A percentile compares a stretch with the other conserved stretches of the same genome.
phyloP scores from a whole-genome alignment of 2,329 filamentous ascomycete species.

The Fusarium pilosicola region DNA sequence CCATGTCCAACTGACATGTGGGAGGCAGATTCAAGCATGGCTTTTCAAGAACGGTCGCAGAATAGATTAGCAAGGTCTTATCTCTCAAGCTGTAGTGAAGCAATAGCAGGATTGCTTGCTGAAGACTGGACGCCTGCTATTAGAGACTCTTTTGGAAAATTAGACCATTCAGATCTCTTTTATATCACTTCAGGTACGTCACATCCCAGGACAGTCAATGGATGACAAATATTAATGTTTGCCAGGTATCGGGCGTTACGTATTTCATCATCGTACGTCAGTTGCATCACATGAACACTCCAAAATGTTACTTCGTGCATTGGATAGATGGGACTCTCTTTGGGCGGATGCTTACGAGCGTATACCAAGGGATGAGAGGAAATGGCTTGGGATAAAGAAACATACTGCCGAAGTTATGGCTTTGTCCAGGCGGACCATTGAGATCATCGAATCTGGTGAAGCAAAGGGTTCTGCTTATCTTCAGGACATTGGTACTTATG shows the following conservation, averaged over 20 bases:
- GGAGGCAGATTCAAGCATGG: constrained; percentile 7
- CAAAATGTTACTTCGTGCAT: not conserved
- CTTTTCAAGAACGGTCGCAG: not conserved
- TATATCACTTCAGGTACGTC: not conserved
- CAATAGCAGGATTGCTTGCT: constrained; percentile 5
- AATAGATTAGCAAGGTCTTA: not conserved
- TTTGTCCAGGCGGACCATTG: constrained; percentile 5
- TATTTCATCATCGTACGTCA: constrained; percentile 21
- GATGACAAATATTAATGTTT: not conserved
- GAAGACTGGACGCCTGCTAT: not conserved
- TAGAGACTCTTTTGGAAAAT: not conserved
- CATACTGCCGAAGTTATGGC: constrained; percentile 8
- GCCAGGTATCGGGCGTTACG: not conserved
- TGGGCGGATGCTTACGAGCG: not conserved
- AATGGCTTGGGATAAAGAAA: constrained; percentile 20
- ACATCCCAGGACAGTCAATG: rapidly evolving
- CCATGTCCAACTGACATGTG: constrained; percentile 21
- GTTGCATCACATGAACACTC: not conserved
- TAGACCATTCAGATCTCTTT: constrained; percentile 1
- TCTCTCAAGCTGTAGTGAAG: not conserved
- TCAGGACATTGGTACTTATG: not conserved
- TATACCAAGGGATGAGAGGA: not conserved
- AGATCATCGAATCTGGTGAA: not conserved
- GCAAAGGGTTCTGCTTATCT: constrained; percentile 6
- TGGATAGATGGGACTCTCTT: constrained; percentile 26